These are phyloP conservation scores for Echeveria elegans DNA, from an alignment of 164 flowering plant genomes.

Conservation along the genomic window DNA sequence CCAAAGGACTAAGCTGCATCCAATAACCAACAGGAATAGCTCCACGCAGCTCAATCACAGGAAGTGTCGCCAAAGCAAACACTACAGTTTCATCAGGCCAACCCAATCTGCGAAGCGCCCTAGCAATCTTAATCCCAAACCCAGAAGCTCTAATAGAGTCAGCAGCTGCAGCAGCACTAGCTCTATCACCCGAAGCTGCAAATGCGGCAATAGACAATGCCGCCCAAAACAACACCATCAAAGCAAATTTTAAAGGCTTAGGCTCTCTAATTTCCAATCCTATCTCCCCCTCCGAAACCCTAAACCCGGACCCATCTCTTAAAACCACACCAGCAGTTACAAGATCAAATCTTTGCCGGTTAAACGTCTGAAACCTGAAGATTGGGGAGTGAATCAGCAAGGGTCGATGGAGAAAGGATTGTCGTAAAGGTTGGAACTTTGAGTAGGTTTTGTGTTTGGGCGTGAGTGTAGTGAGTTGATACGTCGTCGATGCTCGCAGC, in stretches of 20 bases:
- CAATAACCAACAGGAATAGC: conserved; percentile 99
- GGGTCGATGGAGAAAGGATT: background rate
- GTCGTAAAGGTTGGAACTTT: background rate
- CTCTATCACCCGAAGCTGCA: conserved; percentile 38
- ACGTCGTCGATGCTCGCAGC: background rate
- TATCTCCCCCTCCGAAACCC: background rate
- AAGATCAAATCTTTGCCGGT: background rate
- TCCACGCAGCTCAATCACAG: conserved; percentile 94
- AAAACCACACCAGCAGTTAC: background rate
- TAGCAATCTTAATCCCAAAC: conserved; percentile 66
- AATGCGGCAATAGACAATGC: conserved; percentile 47
- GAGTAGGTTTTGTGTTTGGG: background rate
- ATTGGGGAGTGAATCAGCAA: background rate
- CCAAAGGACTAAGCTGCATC: conserved; percentile 77
- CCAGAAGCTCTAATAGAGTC: conserved; percentile 71
- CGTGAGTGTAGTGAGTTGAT: background rate
- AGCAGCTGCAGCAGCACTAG: conserved; percentile 40
- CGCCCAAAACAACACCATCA: conserved; percentile 72
- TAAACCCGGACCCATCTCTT: background rate
- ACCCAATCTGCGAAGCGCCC: conserved; percentile 49
- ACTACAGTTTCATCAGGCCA: conserved; percentile 90
- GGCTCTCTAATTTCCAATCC: background rate
- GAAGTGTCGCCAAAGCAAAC: conserved; percentile 84
- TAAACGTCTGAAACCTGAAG: background rate
- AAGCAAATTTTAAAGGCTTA: conserved; percentile 25